Percentiles rank a stretch among this genome's conserved stretches.
Conservation (phyloP, 1,284 basidiomycete species). For the Agaricales sp. region DNA sequence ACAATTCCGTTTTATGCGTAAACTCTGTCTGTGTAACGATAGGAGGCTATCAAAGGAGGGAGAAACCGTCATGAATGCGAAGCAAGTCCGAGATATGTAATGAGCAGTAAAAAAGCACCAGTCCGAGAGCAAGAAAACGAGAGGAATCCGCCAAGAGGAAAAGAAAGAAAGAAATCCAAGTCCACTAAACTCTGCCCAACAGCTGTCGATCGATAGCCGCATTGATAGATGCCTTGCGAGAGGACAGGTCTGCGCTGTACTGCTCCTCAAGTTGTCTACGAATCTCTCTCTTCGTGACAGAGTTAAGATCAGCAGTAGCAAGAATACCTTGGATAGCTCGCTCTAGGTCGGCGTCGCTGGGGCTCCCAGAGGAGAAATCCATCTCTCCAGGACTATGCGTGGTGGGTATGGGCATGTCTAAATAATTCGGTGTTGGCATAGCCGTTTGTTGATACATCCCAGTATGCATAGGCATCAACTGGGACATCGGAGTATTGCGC, state of each 20-base stretch:
- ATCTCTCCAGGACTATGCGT: conserved; percentile 42
- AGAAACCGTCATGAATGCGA: too few species aligned
- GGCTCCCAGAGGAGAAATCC: conserved; percentile 33
- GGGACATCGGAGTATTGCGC: conserved; percentile 58
- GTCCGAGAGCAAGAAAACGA: too few species aligned
- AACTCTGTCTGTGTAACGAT: too few species aligned
- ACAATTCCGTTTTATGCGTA: too few species aligned
- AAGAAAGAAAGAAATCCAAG: neutral
- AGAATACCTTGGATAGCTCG: conserved; percentile 63
- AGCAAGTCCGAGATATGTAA: too few species aligned
- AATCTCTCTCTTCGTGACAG: conserved; percentile 84
- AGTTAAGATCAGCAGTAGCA: conserved; percentile 72
- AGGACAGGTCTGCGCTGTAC: conserved; percentile 63
- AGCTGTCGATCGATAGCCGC: conserved; percentile 58
- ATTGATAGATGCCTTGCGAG: conserved; percentile 61
- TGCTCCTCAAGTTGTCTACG: conserved; percentile 71
- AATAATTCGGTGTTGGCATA: conserved; percentile 62
- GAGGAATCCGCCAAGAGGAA: too few species aligned
- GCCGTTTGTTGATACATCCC: conserved; percentile 44
- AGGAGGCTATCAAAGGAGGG: too few species aligned
- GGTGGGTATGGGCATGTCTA: conserved; percentile 54
- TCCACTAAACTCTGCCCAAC: conserved; percentile 12
- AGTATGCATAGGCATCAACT: conserved; percentile 21
- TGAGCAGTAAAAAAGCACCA: too few species aligned
- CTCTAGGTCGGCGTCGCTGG: conserved; percentile 65